These are phyloP conservation scores for Schwanniomyces polymorphus DNA, from an alignment of 805 yeast genomes.

Conservation along the genomic window DNA sequence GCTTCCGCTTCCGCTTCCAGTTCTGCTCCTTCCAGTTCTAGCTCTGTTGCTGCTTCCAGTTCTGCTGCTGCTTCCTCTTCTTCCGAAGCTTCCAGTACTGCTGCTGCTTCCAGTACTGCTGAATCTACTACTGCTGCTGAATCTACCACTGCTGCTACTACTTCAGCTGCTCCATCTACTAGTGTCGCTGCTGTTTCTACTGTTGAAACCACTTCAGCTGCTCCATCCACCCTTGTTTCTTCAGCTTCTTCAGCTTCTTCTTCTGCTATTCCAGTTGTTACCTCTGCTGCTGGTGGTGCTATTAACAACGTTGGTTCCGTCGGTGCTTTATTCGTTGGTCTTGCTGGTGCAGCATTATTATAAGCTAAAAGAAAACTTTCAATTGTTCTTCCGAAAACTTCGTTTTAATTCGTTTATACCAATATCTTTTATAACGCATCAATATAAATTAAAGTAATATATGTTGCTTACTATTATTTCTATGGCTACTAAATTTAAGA, in stretches of 20 bases:
- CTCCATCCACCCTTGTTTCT: constrained; percentile 10
- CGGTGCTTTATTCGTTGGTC: constrained; percentile 40
- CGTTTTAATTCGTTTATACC: constrained; percentile 4
- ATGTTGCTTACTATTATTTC: not conserved
- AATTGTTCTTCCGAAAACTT: not conserved
- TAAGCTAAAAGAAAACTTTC: constrained; percentile 8
- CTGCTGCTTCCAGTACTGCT: constrained; percentile 19
- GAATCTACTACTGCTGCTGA: constrained; percentile 15
- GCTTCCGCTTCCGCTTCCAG: constrained; percentile 17
- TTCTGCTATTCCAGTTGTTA: constrained; percentile 16
- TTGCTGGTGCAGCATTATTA: constrained; percentile 39
- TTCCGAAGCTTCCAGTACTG: constrained; percentile 15
- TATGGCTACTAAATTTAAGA: too few species aligned
- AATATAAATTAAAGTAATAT: not conserved
- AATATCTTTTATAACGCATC: not conserved
- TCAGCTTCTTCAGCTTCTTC: constrained; percentile 14
- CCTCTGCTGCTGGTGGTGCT: constrained; percentile 18
- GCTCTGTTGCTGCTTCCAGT: constrained; percentile 13
- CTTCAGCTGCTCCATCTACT: constrained; percentile 17
- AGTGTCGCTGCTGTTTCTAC: constrained; percentile 17
- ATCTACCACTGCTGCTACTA: constrained; percentile 16
- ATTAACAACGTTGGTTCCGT: constrained; percentile 28
- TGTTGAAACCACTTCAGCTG: constrained; percentile 17
- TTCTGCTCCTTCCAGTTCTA: constrained; percentile 17
- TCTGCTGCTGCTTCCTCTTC: constrained; percentile 11